A percentile compares a stretch with the other conserved stretches of the same genome.
Evolutionary conservation across 805 yeast species (phyloP).

Genomic region (Saccharomycopsis synnaedendra): DNA sequence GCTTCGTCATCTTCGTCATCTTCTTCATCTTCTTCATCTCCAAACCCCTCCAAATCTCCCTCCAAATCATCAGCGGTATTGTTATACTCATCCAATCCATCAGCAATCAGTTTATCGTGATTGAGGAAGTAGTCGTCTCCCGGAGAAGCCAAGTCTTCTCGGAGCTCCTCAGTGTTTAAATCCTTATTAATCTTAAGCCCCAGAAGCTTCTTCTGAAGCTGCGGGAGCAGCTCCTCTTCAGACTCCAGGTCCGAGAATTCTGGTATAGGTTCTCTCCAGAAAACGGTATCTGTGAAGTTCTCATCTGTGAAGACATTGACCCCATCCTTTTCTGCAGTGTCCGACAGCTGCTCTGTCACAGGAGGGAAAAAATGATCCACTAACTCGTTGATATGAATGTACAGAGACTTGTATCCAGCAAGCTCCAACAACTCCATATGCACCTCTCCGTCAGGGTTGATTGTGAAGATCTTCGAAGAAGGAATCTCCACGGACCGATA

Average conservation of each 20-base stretch:
- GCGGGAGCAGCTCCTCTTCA: constrained; percentile 15
- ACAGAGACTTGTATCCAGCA: constrained; percentile 85
- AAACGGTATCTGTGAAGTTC: constrained; percentile 76
- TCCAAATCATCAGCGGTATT: constrained; percentile 17
- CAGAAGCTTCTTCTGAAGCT: background rate
- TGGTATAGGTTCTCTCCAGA: constrained; percentile 78
- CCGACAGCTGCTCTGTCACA: constrained; percentile 23
- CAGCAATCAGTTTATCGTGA: constrained; percentile 3
- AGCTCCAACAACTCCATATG: constrained; percentile 92
- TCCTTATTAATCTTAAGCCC: constrained; percentile 1
- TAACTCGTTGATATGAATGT: constrained; percentile 80
- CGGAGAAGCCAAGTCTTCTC: constrained; percentile 6
- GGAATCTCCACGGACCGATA: constrained; percentile 92
- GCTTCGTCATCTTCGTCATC: constrained; percentile 18
- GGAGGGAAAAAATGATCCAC: constrained; percentile 98
- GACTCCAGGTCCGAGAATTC: constrained; percentile 45
- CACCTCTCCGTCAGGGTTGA: constrained; percentile 93
- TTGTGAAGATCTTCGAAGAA: constrained; percentile 86
- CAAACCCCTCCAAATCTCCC: constrained; percentile 25
- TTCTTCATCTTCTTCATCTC: constrained; percentile 21
- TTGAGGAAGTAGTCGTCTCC: constrained; percentile 7
- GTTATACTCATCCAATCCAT: constrained; percentile 13
- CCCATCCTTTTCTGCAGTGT: constrained; percentile 23
- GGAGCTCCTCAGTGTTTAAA: background rate
- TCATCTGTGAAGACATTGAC: constrained; percentile 32